phyloP scores from a whole-genome alignment of 352 stramenopile species.

The Globisporangium heterothallicum region DNA sequence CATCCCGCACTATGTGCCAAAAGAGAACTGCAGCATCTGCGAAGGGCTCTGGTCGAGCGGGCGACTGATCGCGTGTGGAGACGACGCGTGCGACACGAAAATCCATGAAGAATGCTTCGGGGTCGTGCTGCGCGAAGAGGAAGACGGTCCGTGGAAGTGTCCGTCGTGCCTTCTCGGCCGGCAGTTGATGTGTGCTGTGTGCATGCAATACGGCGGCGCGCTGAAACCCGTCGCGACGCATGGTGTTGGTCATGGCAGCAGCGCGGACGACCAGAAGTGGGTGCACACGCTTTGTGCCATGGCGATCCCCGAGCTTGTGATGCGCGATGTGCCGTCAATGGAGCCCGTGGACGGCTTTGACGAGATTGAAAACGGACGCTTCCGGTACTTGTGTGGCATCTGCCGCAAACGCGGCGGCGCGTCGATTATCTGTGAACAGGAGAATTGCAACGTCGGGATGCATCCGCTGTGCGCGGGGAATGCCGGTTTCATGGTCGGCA shows the following conservation, averaged over 20 bases:
- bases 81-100: slow-evolving; percentile 52
- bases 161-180: slow-evolving; percentile 70
- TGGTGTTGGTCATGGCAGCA: background rate
- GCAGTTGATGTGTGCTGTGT: slow-evolving; percentile 65
- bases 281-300: slow-evolving; percentile 80
- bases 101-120: slow-evolving; percentile 86
- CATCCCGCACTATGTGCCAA: slow-evolving; percentile 63
- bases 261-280: slow-evolving; percentile 65
- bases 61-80: slow-evolving; percentile 58
- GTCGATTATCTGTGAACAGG: slow-evolving; percentile 74
- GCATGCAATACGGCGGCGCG: slow-evolving; percentile 71
- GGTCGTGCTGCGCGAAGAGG: slow-evolving; percentile 44
- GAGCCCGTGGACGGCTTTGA: slow-evolving; percentile 80
- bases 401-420: slow-evolving; percentile 76
- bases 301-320: slow-evolving; percentile 77
- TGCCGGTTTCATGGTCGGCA: slow-evolving; percentile 77
- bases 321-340: slow-evolving; percentile 78
- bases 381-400: slow-evolving; percentile 75
- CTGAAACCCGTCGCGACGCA: slow-evolving; percentile 47
- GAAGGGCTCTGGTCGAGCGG: slow-evolving; percentile 80
- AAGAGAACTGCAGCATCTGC: slow-evolving; percentile 75
- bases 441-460: slow-evolving; percentile 75
- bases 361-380: slow-evolving; percentile 79
- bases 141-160: slow-evolving; percentile 65
- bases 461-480: slow-evolving; percentile 72